Base-by-base conservation (phyloP, 768 basidiomycete species). In the Cantharellus anzutake region DNA sequence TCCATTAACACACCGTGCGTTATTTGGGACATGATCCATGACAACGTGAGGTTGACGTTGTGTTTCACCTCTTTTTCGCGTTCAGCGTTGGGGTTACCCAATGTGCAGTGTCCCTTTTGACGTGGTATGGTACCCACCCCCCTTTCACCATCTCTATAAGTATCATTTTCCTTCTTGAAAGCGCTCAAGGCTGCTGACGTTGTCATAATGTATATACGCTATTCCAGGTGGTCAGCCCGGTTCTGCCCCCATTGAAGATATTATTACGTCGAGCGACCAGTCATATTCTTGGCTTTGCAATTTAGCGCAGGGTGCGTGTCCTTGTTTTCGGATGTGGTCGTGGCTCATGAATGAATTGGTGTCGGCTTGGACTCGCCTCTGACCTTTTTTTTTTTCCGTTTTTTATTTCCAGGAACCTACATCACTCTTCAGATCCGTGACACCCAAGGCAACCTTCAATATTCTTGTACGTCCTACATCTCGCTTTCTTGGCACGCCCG, bases 381-480 rank as follows among this genome's bases (percentile, higher is more conserved):
- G 20, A 29, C 20, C 20, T 29, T 29, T 29, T 29, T 29, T 29
- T 29, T 29, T 1, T 29, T 29, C 7, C 41, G 37, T 14, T 5
- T 14, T 5, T 41, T 2, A 5, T 5, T 2, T 16, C 56, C 42
- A 67, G 67, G 67, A 11, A 63, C 66, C 40, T 59, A 58, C 58
- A 62, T 69, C 63, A 70, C 68, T 41, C 58, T 70, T 37, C 63
- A 66, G 61, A 40, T 71, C 42, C 67, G 66, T 59, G 71, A 72
- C 60, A 57, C 65, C 4, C 62, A 64, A 38, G 71, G 71, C n/a
- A 44, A 44, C 61, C 61, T 57, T 37, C 44, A 51, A 20, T 64
- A 56, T 37, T 60, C 65, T 62, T 37, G 61, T 63, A 39, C 51
- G 63, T 42, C 4, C 34, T 14, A 11, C 51, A 34, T 7, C 35